These are phyloP conservation scores for Colletotrichum gigasporum DNA, from an alignment of 2,329 filamentous ascomycete species.

Conservation along the genomic window DNA sequence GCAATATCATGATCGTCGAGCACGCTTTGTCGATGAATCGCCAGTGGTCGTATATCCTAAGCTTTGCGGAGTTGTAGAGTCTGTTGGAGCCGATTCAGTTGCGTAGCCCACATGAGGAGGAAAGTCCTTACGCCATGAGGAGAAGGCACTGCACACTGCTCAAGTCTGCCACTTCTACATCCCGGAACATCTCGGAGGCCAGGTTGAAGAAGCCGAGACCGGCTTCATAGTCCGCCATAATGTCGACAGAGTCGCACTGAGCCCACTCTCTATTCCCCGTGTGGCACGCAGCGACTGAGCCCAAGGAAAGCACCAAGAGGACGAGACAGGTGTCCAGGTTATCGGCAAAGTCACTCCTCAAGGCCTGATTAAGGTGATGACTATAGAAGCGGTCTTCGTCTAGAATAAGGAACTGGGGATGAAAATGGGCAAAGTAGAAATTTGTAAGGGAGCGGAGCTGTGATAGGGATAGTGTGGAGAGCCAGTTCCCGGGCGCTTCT, in stretches of 20 bases:
- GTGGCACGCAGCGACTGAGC: conserved; percentile 10
- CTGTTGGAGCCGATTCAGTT: too few species aligned
- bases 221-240: not conserved
- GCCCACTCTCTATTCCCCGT: not conserved
- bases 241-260: not conserved
- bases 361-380: not conserved
- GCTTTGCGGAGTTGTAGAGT: too few species aligned
- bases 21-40: too few species aligned
- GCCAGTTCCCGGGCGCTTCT: too few species aligned
- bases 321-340: conserved; percentile 1
- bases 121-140: conserved; percentile 25
- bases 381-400: conserved; percentile 5
- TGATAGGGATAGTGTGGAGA: not conserved
- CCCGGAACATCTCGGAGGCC: conserved; percentile 5
- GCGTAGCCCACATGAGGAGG: too few species aligned
- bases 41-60: too few species aligned
- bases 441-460: not conserved
- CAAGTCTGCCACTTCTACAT: conserved; percentile 12
- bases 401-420: conserved; percentile 7
- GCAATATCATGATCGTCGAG: too few species aligned
- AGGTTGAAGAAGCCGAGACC: conserved; percentile 12
- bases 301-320: conserved; percentile 8
- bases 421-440: conserved; percentile 15
- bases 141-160: conserved; percentile 17
- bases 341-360: not conserved